These are phyloP conservation scores for Triticum dicoccoides DNA, from an alignment of 176 grass and related monocot species.

Conservation along the genomic window DNA sequence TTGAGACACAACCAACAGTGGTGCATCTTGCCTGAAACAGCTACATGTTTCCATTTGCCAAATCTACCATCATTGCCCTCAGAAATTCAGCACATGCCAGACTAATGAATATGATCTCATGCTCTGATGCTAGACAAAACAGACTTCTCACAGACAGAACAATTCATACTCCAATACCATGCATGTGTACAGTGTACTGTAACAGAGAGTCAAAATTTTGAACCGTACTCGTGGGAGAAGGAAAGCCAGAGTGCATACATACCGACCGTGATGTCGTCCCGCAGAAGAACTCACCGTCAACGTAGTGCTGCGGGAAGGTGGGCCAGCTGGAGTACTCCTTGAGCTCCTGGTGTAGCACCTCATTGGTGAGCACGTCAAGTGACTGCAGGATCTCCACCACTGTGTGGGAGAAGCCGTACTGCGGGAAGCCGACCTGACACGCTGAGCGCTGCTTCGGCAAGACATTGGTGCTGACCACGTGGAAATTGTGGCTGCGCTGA, in stretches of 20 bases:
- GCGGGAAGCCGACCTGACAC: conserved; percentile 34
- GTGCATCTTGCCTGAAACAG: neutral
- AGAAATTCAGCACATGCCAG: too few species aligned
- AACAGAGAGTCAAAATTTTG: too few species aligned
- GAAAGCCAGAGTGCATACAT: neutral
- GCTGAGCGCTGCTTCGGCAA: too few species aligned
- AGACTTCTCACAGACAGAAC: too few species aligned
- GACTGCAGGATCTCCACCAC: conserved; percentile 45
- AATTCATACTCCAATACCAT: too few species aligned
- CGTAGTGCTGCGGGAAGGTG: conserved; percentile 84
- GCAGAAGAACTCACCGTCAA: conserved; percentile 89
- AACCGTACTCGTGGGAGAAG: too few species aligned
- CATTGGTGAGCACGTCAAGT: conserved; percentile 73
- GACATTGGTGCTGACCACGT: too few species aligned
- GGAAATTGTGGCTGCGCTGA: too few species aligned
- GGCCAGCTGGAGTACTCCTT: conserved; percentile 98
- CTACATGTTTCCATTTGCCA: neutral
- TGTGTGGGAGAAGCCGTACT: conserved; percentile 89
- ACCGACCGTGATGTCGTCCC: conserved; percentile 86
- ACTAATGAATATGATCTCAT: too few species aligned
- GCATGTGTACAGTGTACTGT: too few species aligned
- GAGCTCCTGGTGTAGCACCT: conserved; percentile 61
- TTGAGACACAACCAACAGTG: too few species aligned
- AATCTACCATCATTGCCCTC: neutral
- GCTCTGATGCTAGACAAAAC: too few species aligned